Percentiles rank a stretch among this genome's conserved stretches.
These are phyloP conservation scores for Williopsis jadinii DNA, from an alignment of 1,139 yeast species.

Conservation along the genomic window DNA sequence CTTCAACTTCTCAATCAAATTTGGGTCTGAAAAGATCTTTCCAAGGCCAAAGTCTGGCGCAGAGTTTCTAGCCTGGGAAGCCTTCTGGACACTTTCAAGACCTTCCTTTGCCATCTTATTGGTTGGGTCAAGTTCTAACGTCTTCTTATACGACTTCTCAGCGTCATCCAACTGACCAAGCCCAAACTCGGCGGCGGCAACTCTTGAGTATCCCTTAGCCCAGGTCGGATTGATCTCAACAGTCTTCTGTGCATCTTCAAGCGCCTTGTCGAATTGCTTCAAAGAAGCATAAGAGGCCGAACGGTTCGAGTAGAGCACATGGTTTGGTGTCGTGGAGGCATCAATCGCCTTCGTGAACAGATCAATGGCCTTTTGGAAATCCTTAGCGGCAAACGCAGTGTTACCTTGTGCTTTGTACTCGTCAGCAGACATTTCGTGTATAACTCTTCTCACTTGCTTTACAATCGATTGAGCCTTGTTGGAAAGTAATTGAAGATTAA, in stretches of 20 bases:
- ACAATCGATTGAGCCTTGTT: too few species aligned
- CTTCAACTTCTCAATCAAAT: conserved; percentile 65
- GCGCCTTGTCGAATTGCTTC: conserved; percentile 65
- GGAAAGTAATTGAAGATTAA: background rate
- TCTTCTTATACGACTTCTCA: conserved; percentile 64
- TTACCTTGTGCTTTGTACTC: conserved; percentile 82
- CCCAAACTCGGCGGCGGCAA: conserved; percentile 90
- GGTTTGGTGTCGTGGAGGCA: conserved; percentile 75
- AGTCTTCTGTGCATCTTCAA: conserved; percentile 79
- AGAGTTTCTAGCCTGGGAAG: conserved; percentile 28
- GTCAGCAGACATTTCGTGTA: conserved; percentile 45
- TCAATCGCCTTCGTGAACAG: conserved; percentile 82
- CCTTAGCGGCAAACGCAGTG: conserved; percentile 84
- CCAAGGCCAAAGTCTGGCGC: conserved; percentile 77
- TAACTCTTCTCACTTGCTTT: too few species aligned
- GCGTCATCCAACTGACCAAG: conserved; percentile 70
- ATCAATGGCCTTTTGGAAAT: conserved; percentile 73
- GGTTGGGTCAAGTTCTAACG: conserved; percentile 71
- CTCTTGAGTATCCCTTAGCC: conserved; percentile 94
- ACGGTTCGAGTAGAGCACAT: conserved; percentile 86
- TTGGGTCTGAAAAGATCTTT: conserved; percentile 74
- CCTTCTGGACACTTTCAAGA: conserved; percentile 48
- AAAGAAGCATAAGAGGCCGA: conserved; percentile 88
- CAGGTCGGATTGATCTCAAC: conserved; percentile 72
- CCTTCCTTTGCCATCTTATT: conserved; percentile 91